These are phyloP conservation scores for Xanthoconium separans DNA, from an alignment of 1,284 basidiomycete species.

Conservation along the genomic window DNA sequence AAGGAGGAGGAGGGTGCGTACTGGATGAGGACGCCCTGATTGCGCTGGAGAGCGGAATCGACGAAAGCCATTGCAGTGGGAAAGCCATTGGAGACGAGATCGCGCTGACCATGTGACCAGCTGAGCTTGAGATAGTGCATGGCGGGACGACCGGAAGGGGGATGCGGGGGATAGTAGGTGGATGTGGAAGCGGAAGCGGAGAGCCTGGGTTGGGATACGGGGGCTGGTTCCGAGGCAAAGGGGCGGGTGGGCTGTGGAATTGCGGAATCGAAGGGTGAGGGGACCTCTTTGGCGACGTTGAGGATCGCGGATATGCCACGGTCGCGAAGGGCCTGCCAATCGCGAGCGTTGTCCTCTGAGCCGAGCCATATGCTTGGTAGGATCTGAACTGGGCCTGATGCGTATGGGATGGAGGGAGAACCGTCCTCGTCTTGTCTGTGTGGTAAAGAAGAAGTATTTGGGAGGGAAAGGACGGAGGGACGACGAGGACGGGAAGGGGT, in stretches of 20 bases:
- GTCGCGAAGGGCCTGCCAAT: constrained; percentile 70
- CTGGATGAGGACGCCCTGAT: constrained; percentile 86
- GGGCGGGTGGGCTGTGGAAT: constrained; percentile 50
- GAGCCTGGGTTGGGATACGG: constrained; percentile 38
- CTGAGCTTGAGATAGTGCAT: constrained; percentile 91
- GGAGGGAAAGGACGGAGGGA: constrained; percentile 66
- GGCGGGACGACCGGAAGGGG: constrained; percentile 63
- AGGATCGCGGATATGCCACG: constrained; percentile 80
- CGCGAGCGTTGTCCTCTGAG: constrained; percentile 89
- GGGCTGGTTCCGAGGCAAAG: constrained; percentile 68
- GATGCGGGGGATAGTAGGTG: constrained; percentile 64
- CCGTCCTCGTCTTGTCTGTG: constrained; percentile 68
- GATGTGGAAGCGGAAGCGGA: constrained; percentile 41
- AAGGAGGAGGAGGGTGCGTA: constrained; percentile 42
- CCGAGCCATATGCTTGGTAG: constrained; percentile 91
- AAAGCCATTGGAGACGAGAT: constrained; percentile 80
- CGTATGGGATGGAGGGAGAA: constrained; percentile 68
- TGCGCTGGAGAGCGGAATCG: constrained; percentile 71
- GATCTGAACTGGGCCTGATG: constrained; percentile 85
- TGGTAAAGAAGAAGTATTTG: constrained; percentile 45
- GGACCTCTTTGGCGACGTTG: constrained; percentile 95
- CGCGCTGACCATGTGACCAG: constrained; percentile 93
- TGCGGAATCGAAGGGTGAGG: constrained; percentile 67
- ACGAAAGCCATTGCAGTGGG: constrained; percentile 79
- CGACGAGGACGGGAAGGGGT: constrained; percentile 42